A percentile compares a stretch with the other conserved stretches of the same genome.
Evolutionary conservation across 2,329 filamentous ascomycete species (phyloP).

Genomic region (Thielaviopsis punctulata): DNA sequence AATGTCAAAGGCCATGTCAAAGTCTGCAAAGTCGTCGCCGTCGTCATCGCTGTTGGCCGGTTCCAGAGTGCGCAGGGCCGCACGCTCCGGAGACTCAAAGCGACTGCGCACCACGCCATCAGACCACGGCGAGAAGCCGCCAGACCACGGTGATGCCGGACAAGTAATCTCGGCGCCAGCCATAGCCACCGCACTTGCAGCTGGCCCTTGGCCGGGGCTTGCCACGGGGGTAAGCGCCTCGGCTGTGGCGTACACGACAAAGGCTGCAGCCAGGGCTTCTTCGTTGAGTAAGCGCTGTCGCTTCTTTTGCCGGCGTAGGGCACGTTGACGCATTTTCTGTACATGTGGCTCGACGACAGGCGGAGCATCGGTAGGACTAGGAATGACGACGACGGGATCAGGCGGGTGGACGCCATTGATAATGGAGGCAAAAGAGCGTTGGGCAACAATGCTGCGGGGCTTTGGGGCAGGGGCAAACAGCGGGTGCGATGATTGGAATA

Average conservation of each 20-base stretch:
- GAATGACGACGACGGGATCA: constrained; percentile 23
- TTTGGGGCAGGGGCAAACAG: not conserved
- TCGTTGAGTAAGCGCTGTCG: constrained; percentile 30
- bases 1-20: constrained; percentile 1
- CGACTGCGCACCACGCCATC: not conserved
- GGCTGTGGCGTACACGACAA: constrained; percentile 35
- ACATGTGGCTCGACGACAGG: constrained; percentile 21
- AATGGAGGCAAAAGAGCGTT: constrained; percentile 5
- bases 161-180: constrained; percentile 2
- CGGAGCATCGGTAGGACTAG: constrained; percentile 30
- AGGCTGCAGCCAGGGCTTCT: constrained; percentile 35
- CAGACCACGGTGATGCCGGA: constrained; percentile 10
- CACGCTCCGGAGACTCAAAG: not conserved
- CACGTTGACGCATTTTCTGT: constrained; percentile 24
- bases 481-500: constrained; percentile 2
- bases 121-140: constrained; percentile 7
- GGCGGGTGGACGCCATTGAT: constrained; percentile 9
- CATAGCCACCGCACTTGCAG: not conserved
- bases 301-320: constrained; percentile 27
- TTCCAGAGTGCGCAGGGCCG: not conserved
- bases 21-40: not conserved
- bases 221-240: constrained; percentile 28
- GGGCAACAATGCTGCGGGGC: not conserved
- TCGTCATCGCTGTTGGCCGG: not conserved
- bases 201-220: not conserved